phyloP scores from a whole-genome alignment of 129 eudicot genomes.

The Escallonia rubra region DNA sequence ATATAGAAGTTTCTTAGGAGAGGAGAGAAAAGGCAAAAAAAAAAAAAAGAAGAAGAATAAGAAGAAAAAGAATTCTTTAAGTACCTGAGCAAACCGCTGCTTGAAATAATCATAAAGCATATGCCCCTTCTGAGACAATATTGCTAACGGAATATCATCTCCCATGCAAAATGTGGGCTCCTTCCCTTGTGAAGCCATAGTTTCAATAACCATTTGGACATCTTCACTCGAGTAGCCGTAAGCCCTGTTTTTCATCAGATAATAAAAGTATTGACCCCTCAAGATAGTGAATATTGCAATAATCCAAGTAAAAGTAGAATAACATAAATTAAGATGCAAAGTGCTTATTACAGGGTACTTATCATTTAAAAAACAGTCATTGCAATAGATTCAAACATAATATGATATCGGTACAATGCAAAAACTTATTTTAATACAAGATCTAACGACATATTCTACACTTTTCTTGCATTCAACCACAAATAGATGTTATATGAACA shows the following conservation, averaged over 20 bases:
- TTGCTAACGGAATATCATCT: constrained; percentile 93
- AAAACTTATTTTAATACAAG: no score
- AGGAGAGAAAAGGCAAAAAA: background rate
- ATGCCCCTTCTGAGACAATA: constrained; percentile 75
- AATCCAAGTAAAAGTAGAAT: background rate
- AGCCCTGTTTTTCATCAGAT: constrained; percentile 54
- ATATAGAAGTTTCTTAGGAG: background rate
- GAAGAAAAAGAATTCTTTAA: background rate
- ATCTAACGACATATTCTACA: no score
- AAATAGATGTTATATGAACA: no score
- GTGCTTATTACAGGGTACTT: background rate
- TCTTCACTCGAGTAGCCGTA: constrained; percentile 98
- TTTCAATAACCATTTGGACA: constrained; percentile 97
- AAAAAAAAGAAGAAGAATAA: no score
- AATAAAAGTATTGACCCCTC: background rate
- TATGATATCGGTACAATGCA: no score
- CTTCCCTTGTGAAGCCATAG: constrained; percentile 98
- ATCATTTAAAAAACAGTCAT: no score
- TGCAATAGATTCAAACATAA: no score
- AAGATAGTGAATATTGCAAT: background rate
- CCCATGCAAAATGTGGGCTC: constrained; percentile 99
- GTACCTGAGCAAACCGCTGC: constrained; percentile 99
- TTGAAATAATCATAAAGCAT: constrained; percentile 98
- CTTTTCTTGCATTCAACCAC: no score
- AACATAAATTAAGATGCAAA: background rate